A percentile compares a stretch with the other conserved stretches of the same genome.
phyloP scores from a whole-genome alignment of 208 protist genomes.

The Endotrypanum monterogeii region DNA sequence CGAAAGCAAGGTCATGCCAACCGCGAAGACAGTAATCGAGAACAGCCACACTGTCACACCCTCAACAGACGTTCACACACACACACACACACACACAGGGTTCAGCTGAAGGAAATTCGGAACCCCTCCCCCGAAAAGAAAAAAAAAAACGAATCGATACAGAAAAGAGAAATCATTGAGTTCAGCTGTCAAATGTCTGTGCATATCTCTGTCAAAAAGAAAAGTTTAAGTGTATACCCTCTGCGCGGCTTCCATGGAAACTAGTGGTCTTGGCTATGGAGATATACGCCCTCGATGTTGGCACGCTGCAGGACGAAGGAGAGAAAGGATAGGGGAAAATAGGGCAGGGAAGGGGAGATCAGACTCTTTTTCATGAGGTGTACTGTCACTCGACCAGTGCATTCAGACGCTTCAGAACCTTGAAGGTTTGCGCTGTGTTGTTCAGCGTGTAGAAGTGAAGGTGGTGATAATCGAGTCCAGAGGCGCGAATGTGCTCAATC shows the following conservation, averaged over 20 bases:
- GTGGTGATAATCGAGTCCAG: slow-evolving; percentile 60
- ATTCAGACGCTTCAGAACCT: slow-evolving; percentile 46
- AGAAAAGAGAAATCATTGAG: background rate
- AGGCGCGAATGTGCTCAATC: slow-evolving; percentile 53
- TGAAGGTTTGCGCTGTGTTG: slow-evolving; percentile 38
- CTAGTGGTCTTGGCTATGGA: background rate
- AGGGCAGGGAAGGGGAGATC: too few species aligned
- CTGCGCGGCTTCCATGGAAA: background rate
- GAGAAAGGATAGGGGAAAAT: background rate
- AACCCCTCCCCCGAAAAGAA: too few species aligned
- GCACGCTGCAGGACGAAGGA: background rate
- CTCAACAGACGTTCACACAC: background rate
- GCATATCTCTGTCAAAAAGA: background rate
- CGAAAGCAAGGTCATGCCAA: background rate
- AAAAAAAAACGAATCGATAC: background rate
- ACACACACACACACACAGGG: too few species aligned
- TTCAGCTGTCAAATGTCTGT: background rate
- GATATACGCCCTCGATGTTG: background rate
- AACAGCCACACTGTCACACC: background rate
- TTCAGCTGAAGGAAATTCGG: too few species aligned
- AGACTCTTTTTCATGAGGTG: background rate
- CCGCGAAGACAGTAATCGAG: background rate
- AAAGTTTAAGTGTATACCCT: background rate
- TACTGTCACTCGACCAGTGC: slow-evolving; percentile 32
- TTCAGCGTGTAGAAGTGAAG: slow-evolving; percentile 86